Base-by-base conservation (phyloP, 768 basidiomycete species). In the Rubroboletus satanas region DNA sequence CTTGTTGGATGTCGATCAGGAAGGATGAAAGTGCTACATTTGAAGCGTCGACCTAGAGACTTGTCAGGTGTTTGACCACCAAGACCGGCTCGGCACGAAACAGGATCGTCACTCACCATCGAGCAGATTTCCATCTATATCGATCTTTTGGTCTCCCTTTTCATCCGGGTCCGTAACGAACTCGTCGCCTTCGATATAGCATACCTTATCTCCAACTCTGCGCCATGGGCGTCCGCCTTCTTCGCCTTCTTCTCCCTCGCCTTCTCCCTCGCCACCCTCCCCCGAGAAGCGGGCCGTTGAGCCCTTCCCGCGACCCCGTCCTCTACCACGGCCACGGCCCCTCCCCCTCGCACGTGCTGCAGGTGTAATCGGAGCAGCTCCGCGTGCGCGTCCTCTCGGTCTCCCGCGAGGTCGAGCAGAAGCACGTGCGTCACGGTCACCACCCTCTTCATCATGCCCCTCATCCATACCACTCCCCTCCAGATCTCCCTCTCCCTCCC, bases 121-220 rank as follows among this genome's bases (percentile, higher is more conserved):
- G 7, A 92, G 80, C 28, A 98, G 69, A 59, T 85, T 86, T 14
- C 96, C 97, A 57, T 84, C 79, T 57, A 74, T 75, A 66, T 98
- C 95, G 23, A 99, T 89, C 76, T 99, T 99, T 56, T 85, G 81
- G 71, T 98, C 87, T 6, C 96, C 97, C 60, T 86, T 91, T 49
- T 83, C 79, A 65, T 98, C 89, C 45, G 92, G 82, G 2, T 85
- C 84, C 7, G 93, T 87, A 45, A 88, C 73, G 59, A 93, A 85
- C 73, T 98, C 96, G 68, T 98, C 96, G 43, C 88, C 88, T 35
- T 92, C 89, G 48, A 97, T 87, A 44, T 86, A 75, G 67, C 87
- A 88, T 6, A 83, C 79, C 59, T 83, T 78, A 10, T 88, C 92
- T 36, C 86, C 83, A 61, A 97, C 82, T 64, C 78, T 81, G 35